Percentiles rank a stretch among this genome's conserved stretches.
Conservation (phyloP, 352 stramenopile genomes). For the Globisporangium uncinulatum region DNA sequence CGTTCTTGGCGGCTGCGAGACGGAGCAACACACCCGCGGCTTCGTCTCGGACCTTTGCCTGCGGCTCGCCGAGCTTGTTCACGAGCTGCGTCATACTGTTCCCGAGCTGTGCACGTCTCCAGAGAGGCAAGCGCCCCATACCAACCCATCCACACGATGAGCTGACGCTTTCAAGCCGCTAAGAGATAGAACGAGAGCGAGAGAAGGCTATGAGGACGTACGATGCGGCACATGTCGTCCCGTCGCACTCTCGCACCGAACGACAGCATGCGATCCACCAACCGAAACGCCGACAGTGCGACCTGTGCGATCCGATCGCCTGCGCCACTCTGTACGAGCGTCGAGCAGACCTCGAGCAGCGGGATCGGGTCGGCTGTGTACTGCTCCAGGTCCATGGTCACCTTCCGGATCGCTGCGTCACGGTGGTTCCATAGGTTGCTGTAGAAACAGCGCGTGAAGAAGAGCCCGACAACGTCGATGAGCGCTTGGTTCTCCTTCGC, state of each 20-base stretch:
- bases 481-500: conserved; percentile 76
- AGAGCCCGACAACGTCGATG: conserved; percentile 66
- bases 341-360: conserved; percentile 56
- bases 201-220: conserved; percentile 19
- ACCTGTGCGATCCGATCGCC: conserved; percentile 75
- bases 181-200: neutral
- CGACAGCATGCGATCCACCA: conserved; percentile 55
- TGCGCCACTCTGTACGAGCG: conserved; percentile 64
- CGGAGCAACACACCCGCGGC: conserved; percentile 31
- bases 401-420: conserved; percentile 79
- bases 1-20: conserved; percentile 53
- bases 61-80: conserved; percentile 69
- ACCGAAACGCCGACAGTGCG: conserved; percentile 57
- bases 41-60: conserved; percentile 73
- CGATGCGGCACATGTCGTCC: conserved; percentile 64
- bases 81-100: conserved; percentile 77
- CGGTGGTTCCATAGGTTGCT: conserved; percentile 86
- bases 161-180: neutral
- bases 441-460: conserved; percentile 80
- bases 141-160: neutral
- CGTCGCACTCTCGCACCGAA: conserved; percentile 38
- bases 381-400: conserved; percentile 64
- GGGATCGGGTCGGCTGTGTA: conserved; percentile 41
- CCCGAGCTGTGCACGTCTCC: conserved; percentile 33
- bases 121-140: no score